Base-by-base conservation (phyloP, 1,284 basidiomycete species). In the Marasmius oreades region DNA sequence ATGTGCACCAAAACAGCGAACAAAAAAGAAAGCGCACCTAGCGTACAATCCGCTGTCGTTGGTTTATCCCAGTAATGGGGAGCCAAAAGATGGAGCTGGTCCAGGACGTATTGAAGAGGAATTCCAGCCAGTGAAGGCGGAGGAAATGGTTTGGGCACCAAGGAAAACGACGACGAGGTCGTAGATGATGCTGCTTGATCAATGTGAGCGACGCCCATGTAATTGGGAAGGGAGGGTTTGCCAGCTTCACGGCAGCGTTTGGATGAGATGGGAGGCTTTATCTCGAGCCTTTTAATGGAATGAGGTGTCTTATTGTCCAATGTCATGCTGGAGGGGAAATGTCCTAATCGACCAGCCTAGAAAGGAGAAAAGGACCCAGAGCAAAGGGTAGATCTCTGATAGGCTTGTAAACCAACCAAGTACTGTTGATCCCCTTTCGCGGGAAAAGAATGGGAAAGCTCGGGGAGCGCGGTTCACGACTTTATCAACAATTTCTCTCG, bases 21-120 rank as follows among this genome's bases (percentile, higher is more conserved):
- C 18, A 22, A 50, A 34, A 22, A 20, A 31, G n/a, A 28, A 59
- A 42, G 73, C 84, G 56, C 64, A 88, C 89, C 77, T 60, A 90
- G 77, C 46, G 88, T 86, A 70, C 86, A 89, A 69, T 90, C 85
- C 20, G 89, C 78, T 0, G 84, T 86, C 63, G 88, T 84, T 59
- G 80, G 77, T 62, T 81, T 84, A 65, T 85, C 79, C 85, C 86
- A 90, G 70, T 85, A 87, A 53, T 77, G 73, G 31, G 81, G 73
- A 16, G 87, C 88, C 59, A 90, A 74, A 64, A 72, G 73, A 67
- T 79, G 84, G 51, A 91, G 80, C 66, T 85, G 82, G 65, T 84
- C 79, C 64, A 87, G 69, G 65, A 88, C 85, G 64, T 88, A 89
- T 66, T 86, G 84, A 62, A 81, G 72, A 54, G 86, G 85, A 45